Conservation (phyloP, 345 rosid species). For the Melaleuca alternifolia region DNA sequence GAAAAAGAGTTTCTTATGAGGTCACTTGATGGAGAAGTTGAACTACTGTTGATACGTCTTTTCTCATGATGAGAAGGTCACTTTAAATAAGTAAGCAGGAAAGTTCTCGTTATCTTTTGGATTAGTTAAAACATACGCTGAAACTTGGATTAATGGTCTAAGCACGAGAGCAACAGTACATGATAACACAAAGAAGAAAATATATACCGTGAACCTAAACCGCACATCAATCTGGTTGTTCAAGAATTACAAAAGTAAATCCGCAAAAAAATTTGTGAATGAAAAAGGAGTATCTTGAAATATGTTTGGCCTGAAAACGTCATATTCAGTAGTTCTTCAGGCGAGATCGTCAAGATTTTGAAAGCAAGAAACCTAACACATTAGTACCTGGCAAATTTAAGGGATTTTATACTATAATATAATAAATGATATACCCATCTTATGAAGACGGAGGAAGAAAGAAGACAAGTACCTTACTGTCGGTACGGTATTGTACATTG, state of each 20-base stretch:
- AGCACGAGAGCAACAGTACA: not conserved
- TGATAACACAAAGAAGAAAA: not conserved
- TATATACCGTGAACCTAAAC: not conserved
- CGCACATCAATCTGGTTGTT: not conserved
- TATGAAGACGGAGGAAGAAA: not conserved
- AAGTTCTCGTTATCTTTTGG: not conserved
- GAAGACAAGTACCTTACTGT: not conserved
- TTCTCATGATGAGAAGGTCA: not conserved
- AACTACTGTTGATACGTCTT: not conserved
- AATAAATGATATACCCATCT: not conserved
- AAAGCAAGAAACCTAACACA: not conserved
- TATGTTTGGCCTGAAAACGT: not conserved
- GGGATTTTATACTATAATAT: not conserved
- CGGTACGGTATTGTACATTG: not conserved
- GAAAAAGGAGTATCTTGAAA: not conserved
- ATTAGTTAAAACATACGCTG: not conserved
- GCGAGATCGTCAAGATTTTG: not conserved
- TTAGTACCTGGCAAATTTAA: not conserved
- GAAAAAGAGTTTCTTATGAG: not conserved
- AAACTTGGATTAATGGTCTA: not conserved
- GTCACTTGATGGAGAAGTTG: not conserved
- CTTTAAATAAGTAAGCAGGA: not conserved
- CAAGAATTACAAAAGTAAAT: not conserved
- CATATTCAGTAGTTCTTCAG: not conserved
- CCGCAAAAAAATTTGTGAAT: not conserved